Evolutionary conservation across 257 asterid species (phyloP).

Genomic region (Solanum habrochaites): DNA sequence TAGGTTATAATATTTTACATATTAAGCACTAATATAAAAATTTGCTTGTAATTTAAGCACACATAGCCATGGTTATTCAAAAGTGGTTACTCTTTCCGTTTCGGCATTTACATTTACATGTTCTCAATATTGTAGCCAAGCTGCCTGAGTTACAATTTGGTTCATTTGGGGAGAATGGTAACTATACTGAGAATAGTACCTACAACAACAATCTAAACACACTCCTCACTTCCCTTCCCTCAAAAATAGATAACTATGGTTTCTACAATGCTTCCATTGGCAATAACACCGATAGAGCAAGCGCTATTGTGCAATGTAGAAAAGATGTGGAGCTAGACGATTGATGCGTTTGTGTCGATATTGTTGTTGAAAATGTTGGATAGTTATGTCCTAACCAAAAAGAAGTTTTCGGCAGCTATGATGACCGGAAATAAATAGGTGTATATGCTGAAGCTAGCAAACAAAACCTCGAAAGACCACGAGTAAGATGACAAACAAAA

Average conservation of each 20-base stretch:
- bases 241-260: background rate
- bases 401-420: background rate
- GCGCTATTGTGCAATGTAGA: constrained; percentile 4
- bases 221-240: background rate
- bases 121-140: background rate
- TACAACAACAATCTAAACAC: background rate
- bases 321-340: background rate
- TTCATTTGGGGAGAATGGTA: background rate
- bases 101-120: background rate
- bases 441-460: no score
- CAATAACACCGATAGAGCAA: background rate
- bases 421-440: no score
- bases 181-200: background rate
- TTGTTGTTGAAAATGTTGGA: background rate
- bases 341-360: background rate
- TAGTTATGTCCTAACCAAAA: background rate
- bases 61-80: background rate
- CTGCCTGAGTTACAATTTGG: background rate
- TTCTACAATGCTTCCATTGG: background rate
- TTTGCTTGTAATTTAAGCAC: background rate
- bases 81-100: background rate
- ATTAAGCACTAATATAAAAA: background rate
- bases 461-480: no score
- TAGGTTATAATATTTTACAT: background rate
- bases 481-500: no score